These are phyloP conservation scores for Kluyveromyces sp. DNA, from an alignment of 1,139 yeast genomes.

Conservation along the genomic window DNA sequence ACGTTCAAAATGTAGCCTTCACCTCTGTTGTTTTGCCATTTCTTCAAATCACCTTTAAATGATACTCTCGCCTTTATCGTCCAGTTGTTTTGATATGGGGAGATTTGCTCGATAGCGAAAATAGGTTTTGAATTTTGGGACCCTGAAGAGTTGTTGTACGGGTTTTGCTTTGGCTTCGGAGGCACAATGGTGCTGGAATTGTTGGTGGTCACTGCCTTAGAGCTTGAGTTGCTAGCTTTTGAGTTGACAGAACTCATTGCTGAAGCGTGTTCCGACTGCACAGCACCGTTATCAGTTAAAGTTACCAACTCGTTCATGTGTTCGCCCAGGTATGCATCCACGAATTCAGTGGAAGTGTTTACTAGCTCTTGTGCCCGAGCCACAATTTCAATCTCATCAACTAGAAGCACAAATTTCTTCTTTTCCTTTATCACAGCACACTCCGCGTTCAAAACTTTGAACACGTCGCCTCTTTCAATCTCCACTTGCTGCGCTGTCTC, in stretches of 20 bases:
- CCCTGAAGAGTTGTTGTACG: constrained; percentile 11
- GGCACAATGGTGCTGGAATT: constrained; percentile 8
- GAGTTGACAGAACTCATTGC: constrained; percentile 1
- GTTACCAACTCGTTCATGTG: constrained; percentile 48
- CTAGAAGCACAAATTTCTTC: constrained; percentile 50
- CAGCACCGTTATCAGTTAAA: constrained; percentile 23
- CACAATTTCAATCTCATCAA: constrained; percentile 46
- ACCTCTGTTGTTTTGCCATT: constrained; percentile 81
- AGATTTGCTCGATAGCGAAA: constrained; percentile 76
- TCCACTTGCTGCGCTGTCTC: constrained; percentile 44
- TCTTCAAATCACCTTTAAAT: constrained; percentile 78
- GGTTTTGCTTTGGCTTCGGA: constrained; percentile 12
- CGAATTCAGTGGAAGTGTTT: constrained; percentile 36
- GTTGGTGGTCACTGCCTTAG: constrained; percentile 7
- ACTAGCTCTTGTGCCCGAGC: constrained; percentile 38
- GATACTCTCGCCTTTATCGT: constrained; percentile 88
- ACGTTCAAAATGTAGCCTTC: constrained; percentile 87
- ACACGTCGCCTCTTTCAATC: constrained; percentile 37
- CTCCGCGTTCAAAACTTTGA: constrained; percentile 28
- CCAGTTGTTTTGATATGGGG: constrained; percentile 91
- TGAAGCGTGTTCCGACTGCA: constrained; percentile 2
- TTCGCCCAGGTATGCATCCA: constrained; percentile 47
- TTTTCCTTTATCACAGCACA: constrained; percentile 33
- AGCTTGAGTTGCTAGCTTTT: neutral
- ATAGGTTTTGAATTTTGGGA: constrained; percentile 36